Evolutionary conservation across 1,139 yeast genomes (phyloP), one percentile per base, ranked within the genome.

Genomic region (Candida glucosophila): DNA sequence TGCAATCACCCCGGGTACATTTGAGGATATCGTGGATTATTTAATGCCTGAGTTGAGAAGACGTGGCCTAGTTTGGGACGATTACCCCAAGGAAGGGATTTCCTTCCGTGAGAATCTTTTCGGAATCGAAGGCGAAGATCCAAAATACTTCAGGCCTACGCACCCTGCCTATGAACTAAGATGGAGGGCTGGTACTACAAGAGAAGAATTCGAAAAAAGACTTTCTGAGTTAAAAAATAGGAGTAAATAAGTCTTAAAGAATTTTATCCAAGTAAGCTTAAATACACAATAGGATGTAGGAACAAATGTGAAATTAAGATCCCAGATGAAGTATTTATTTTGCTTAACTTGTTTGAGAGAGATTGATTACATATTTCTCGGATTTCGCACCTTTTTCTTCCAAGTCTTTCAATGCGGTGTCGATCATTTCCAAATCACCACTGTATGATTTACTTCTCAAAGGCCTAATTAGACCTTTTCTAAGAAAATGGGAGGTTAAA

Each of bases 361-460:
- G 24, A 32, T 40, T 35, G 14, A 56, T 66, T 7, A 61, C 58
- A 32, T 53, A 61, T 33, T 62, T 62, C 28, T 60, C 67, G 12
- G 57, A 63, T 23, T 52, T 55, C 4, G 69, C 67, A 4, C 69
- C 68, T 12, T 38, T 37, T 12, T 33, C 40, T 31, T 63, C 69
- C 23, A 63, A 37, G 25, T 59, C 65, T 17, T 41, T 38, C 17
- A 63, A 38, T 1, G 67, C 70, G 14, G 39, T 38, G 15, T 43
- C 43, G 14, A 63, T 51, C 3, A 51, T 49, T 18, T 44, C 52
- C 34, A 51, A 36, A 14, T 48, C 55, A 15, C 67, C 67, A 12
- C 47, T 42, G 32, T 57, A 62, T 3, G 45, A 40, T 30, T 46
- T 58, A 22, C 47, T 44, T 30, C 49, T 47, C n/a, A 57, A 55